Percentiles rank a stretch among this genome's conserved stretches.
These are phyloP conservation scores for Paecilomyces niveus DNA, from an alignment of 2,329 filamentous ascomycete genomes.

Conservation along the genomic window DNA sequence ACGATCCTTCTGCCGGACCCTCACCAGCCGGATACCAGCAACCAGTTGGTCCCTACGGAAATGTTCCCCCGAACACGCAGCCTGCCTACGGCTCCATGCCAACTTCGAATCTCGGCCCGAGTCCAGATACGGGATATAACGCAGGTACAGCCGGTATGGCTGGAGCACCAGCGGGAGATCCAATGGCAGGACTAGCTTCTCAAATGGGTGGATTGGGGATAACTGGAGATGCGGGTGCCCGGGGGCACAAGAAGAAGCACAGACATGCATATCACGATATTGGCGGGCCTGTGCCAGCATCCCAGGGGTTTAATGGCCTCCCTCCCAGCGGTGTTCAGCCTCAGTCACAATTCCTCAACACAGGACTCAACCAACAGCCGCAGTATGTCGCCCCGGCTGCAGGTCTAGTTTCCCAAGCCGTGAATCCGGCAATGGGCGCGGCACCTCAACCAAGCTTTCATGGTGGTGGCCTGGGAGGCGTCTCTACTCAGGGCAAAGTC, in stretches of 20 bases:
- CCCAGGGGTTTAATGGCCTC: slow-evolving; percentile 63
- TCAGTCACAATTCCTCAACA: slow-evolving; percentile 55
- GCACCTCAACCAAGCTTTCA: slow-evolving; percentile 26
- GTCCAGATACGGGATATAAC: slow-evolving; percentile 21
- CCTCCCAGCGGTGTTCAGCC: slow-evolving; percentile 51
- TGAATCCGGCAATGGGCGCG: slow-evolving; percentile 12
- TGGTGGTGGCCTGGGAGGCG: slow-evolving; percentile 45
- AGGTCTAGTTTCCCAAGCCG: slow-evolving; percentile 10
- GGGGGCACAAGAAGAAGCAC: slow-evolving; percentile 76
- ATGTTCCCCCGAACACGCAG: slow-evolving; percentile 25
- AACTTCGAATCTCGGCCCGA: slow-evolving; percentile 16
- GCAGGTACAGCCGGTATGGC: slow-evolving; percentile 17
- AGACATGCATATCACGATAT: slow-evolving; percentile 87
- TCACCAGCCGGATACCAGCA: slow-evolving; percentile 29
- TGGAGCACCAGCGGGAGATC: slow-evolving; percentile 19
- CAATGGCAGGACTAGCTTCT: slow-evolving; percentile 40
- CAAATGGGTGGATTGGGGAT: slow-evolving; percentile 76
- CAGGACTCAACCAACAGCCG: slow-evolving; percentile 37
- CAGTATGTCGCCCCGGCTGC: slow-evolving; percentile 23
- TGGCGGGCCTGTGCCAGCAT: slow-evolving; percentile 56
- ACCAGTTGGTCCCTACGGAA: slow-evolving; percentile 27
- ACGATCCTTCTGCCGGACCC: slow-evolving; percentile 35
- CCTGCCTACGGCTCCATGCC: slow-evolving; percentile 21
- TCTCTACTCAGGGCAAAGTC: slow-evolving; percentile 65
- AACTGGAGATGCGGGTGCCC: slow-evolving; percentile 40